phyloP scores from a whole-genome alignment of 164 flowering plant species.

The Protea cynaroides region DNA sequence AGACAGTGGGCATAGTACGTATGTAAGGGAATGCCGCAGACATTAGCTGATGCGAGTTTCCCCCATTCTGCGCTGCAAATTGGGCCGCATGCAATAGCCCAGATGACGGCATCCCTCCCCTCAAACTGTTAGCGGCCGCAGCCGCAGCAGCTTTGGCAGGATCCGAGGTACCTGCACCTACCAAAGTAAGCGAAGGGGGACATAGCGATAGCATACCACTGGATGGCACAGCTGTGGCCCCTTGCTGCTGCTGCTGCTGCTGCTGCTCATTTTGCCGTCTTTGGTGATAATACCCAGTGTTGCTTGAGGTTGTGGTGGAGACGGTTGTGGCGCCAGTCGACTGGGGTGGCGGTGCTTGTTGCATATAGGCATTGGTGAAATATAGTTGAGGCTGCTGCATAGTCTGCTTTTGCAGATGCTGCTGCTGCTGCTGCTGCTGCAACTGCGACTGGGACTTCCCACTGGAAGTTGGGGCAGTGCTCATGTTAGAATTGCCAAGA shows the following conservation, averaged over 20 bases:
- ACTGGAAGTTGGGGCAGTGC: constrained; percentile 28
- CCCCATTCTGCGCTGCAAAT: constrained; percentile 37
- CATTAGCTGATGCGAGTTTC: constrained; percentile 35
- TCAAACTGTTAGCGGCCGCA: constrained; percentile 41
- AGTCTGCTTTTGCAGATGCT: constrained; percentile 16
- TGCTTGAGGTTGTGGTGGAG: constrained; percentile 22
- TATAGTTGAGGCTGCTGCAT: constrained; percentile 51
- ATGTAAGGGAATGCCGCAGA: constrained; percentile 54
- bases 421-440: constrained; percentile 17
- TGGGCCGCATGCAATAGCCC: constrained; percentile 43
- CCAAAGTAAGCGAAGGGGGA: constrained; percentile 25
- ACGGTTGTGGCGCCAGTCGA: constrained; percentile 15
- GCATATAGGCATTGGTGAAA: constrained; percentile 50
- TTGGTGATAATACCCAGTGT: constrained; percentile 41
- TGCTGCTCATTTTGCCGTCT: constrained; percentile 51
- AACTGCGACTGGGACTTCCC: constrained; percentile 19
- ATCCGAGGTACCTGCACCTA: constrained; percentile 41
- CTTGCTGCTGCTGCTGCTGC: constrained; percentile 32
- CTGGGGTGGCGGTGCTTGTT: constrained; percentile 46
- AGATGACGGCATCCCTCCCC: constrained; percentile 37
- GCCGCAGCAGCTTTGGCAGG: constrained; percentile 51
- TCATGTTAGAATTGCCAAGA: constrained; percentile 49
- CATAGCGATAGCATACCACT: constrained; percentile 50
- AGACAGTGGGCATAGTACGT: constrained; percentile 54
- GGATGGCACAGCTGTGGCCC: constrained; percentile 37